These are phyloP conservation scores for Phanerodontia chrysosporium DNA, from an alignment of 768 basidiomycete species.

Conservation along the genomic window DNA sequence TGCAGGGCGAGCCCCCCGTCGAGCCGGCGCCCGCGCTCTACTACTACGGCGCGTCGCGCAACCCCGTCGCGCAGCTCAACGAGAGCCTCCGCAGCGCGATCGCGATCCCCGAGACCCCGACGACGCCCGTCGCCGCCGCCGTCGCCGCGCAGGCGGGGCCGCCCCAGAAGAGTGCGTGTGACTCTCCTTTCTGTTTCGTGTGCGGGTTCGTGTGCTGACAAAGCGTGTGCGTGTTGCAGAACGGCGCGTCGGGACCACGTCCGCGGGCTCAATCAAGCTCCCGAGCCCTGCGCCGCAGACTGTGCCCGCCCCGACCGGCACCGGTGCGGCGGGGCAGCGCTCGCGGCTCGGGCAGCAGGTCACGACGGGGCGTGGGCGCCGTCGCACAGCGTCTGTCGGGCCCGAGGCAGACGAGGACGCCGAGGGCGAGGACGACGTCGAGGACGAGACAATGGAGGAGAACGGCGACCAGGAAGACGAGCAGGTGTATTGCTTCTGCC, in stretches of 20 bases:
- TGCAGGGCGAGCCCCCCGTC: conserved; percentile 40
- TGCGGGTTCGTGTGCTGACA: neutral
- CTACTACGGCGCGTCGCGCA: conserved; percentile 26
- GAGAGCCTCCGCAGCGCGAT: conserved; percentile 34
- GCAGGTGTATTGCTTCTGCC: conserved; percentile 59
- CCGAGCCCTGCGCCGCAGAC: conserved; percentile 31
- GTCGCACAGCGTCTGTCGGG: conserved; percentile 19
- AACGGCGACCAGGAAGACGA: conserved; percentile 55
- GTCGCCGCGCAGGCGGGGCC: conserved; percentile 11
- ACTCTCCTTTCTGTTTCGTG: neutral
- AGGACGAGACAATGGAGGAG: conserved; percentile 38
- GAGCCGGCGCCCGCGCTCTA: conserved; percentile 23
- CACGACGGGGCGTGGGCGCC: conserved; percentile 18
- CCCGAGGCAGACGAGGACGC: conserved; percentile 30
- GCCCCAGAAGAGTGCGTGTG: conserved; percentile 18
- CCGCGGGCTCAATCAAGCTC: conserved; percentile 29
- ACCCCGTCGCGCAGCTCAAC: conserved; percentile 37
- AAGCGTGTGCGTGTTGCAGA: conserved; percentile 17
- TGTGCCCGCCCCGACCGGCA: conserved; percentile 11
- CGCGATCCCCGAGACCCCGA: conserved; percentile 21
- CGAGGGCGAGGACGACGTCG: conserved; percentile 32
- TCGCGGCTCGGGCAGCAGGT: conserved; percentile 27
- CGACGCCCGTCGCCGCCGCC: conserved; percentile 9
- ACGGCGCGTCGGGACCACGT: conserved; percentile 16
- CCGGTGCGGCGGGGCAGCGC: conserved; percentile 12